These are phyloP conservation scores for Chaetothyriales sp. DNA, from an alignment of 2,329 filamentous ascomycete genomes.

Conservation along the genomic window DNA sequence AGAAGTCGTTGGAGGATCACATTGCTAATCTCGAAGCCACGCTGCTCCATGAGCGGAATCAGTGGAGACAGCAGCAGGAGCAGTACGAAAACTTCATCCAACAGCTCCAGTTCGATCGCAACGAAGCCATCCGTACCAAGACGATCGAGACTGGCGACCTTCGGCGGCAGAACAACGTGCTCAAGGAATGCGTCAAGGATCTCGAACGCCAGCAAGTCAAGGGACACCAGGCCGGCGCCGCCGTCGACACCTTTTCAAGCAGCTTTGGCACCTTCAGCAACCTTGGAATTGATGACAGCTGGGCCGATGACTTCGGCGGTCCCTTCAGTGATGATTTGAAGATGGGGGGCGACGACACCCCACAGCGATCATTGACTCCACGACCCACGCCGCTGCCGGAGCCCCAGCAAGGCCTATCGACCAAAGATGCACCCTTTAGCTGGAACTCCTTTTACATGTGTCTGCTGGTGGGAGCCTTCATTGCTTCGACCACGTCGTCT, in stretches of 20 bases:
- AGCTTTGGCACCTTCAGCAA: slow-evolving; percentile 73
- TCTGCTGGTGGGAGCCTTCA: slow-evolving; percentile 88
- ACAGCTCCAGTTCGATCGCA: slow-evolving; percentile 68
- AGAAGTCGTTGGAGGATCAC: slow-evolving; percentile 67
- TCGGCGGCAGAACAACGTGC: slow-evolving; percentile 78
- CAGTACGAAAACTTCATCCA: slow-evolving; percentile 65
- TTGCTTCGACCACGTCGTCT: slow-evolving; percentile 56
- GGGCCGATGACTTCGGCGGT: slow-evolving; percentile 72
- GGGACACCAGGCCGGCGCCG: slow-evolving; percentile 6
- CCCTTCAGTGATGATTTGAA: slow-evolving; percentile 50
- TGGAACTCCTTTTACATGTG: slow-evolving; percentile 75
- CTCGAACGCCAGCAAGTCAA: slow-evolving; percentile 27
- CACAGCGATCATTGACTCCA: slow-evolving; percentile 28
- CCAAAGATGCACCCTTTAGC: slow-evolving; percentile 51
- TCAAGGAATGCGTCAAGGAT: slow-evolving; percentile 51
- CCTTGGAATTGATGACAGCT: slow-evolving; percentile 64
- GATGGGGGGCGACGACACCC: slow-evolving; percentile 43
- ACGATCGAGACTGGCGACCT: slow-evolving; percentile 83
- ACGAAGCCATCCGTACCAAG: slow-evolving; percentile 76
- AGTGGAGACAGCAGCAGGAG: slow-evolving; percentile 56
- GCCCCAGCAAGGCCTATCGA: slow-evolving; percentile 5
- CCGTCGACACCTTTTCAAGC: slow-evolving; percentile 47
- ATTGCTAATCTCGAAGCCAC: slow-evolving; percentile 32
- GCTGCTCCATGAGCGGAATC: slow-evolving; percentile 38
- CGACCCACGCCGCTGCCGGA: slow-evolving; percentile 20